phyloP scores from a whole-genome alignment of 208 protist species.

The Lotmaria passim region DNA sequence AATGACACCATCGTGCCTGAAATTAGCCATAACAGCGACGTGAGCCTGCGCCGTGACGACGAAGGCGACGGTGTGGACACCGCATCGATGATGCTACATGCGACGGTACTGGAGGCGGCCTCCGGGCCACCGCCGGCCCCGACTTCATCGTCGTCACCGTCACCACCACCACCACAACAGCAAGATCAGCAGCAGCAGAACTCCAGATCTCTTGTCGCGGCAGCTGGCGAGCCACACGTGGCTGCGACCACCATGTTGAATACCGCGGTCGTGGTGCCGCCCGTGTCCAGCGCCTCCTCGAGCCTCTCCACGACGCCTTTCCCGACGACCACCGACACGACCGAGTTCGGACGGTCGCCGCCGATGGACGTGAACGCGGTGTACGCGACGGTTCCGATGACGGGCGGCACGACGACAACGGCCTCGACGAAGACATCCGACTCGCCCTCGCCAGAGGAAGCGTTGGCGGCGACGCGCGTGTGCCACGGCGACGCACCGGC shows the following conservation, averaged over 20 bases:
- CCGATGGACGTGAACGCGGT: not conserved
- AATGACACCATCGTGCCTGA: constrained; percentile 1
- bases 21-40: no score
- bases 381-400: no score
- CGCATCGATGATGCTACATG: no score
- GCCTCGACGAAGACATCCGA: not conserved
- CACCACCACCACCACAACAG: not conserved
- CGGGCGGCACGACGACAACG: no score
- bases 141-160: no score
- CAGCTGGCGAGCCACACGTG: no score
- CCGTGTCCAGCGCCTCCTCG: not conserved
- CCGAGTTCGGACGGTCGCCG: not conserved
- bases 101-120: no score
- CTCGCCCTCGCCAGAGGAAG: constrained; percentile 13
- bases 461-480: not conserved
- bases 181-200: constrained; percentile 2
- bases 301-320: not conserved
- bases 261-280: not conserved
- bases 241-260: not conserved
- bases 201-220: not conserved
- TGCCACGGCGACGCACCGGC: not conserved
- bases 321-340: constrained; percentile 6
- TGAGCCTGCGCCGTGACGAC: no score
- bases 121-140: no score
- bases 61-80: no score